Base-by-base conservation (phyloP, 192 early-diverging fungal genomes). In the Helicostylum pulchrum region DNA sequence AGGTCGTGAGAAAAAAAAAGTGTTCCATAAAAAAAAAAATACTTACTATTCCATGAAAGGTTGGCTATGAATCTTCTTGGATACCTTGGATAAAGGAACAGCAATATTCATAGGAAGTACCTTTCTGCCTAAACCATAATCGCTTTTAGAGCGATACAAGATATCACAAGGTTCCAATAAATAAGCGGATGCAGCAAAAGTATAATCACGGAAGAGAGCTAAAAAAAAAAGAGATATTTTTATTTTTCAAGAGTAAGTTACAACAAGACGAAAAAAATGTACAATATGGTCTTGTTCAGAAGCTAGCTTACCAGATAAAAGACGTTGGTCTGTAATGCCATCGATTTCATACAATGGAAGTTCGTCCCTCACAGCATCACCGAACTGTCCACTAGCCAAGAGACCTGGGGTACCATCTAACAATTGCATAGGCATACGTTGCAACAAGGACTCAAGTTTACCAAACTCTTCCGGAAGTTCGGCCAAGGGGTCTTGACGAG, bases 121-220 rank as follows among this genome's bases (percentile, higher is more conserved):
- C 36, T 83, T 80, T 9, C 94, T 77, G 8, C 88, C 94, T 32
- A 93, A 77, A 3, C 94, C 92, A 73, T 94, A 94, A 21, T 89
- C 83, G 4, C 85, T 81, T 0, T 76, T 82, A 61, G 85, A 71
- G 46, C 89, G 77, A 74, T 81, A 87, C 72, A 87, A 74, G 44
- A 93, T 79, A 71, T 96, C 92, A 65, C 92, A 94, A 30, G 94
- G 94, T 71, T 95, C 94, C 26, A 95, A 77, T 14, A 95, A 76
- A 66, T 95, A 95, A 12, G 94, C 89, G 1, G 90, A 92, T 4
- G 92, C 90, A 26, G 89, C 78, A 63, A 94, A 92, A 10, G 92
- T 91, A 65, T 92, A 92, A 76, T 95, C 94, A 36, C 94, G 82
- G 81, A 88, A 94, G 17, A 95, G 75, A 7, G 91, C 92, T 63